These are phyloP conservation scores for Epichloe baconii DNA, from an alignment of 2,329 filamentous ascomycete species.

Conservation along the genomic window DNA sequence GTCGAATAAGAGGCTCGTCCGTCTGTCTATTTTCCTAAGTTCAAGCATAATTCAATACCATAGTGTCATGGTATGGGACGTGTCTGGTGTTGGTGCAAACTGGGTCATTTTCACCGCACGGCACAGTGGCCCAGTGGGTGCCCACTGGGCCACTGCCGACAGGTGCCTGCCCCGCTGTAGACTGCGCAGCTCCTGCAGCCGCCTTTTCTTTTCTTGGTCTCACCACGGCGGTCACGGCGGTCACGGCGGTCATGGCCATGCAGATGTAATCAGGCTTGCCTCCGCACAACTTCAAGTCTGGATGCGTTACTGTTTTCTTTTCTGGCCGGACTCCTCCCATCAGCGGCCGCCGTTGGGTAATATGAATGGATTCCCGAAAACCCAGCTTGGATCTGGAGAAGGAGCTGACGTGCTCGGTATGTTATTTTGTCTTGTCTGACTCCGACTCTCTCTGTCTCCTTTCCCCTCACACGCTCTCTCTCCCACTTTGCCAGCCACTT, in stretches of 20 bases:
- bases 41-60: no score
- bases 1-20: no score
- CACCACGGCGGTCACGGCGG: background rate
- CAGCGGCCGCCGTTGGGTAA: conserved; percentile 6
- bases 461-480: conserved; percentile 12
- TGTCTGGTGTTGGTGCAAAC: no score
- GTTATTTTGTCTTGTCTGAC: conserved; percentile 16
- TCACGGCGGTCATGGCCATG: no score
- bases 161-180: background rate
- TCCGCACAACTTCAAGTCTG: background rate
- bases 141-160: no score
- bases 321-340: background rate
- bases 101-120: no score
- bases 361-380: conserved; percentile 38
- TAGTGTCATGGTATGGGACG: no score
- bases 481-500: conserved; percentile 1
- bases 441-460: background rate
- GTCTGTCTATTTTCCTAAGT: no score
- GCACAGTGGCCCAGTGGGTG: no score
- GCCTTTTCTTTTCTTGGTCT: background rate
- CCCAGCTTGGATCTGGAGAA: conserved; percentile 65
- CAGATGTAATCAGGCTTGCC: background rate
- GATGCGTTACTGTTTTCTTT: background rate
- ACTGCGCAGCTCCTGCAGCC: background rate
- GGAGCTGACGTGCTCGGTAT: conserved; percentile 88